Conservation (phyloP, 768 basidiomycete genomes). For the Piloderma croceum region DNA sequence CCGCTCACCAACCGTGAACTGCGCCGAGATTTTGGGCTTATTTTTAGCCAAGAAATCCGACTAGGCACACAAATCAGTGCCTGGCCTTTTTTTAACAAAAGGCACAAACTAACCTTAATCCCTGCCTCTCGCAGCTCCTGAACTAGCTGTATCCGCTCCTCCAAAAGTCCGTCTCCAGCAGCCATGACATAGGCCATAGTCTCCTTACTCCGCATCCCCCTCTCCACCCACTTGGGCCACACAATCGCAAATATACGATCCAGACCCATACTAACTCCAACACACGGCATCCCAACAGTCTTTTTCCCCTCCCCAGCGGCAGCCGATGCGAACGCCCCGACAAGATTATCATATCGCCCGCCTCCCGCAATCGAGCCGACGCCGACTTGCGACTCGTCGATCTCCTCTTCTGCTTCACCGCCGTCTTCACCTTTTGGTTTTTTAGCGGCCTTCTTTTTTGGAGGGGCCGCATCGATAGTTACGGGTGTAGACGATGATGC, state of each 20-base stretch:
- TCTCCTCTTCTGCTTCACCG: slow-evolving; percentile 77
- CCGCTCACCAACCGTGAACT: slow-evolving; percentile 86
- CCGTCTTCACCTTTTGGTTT: slow-evolving; percentile 31
- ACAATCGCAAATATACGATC: slow-evolving; percentile 90
- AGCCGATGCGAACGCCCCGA: slow-evolving; percentile 83
- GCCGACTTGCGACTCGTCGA: slow-evolving; percentile 90
- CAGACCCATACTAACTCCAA: slow-evolving; percentile 88
- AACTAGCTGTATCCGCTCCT: slow-evolving; percentile 77
- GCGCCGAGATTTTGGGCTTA: slow-evolving; percentile 82
- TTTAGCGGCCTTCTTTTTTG: slow-evolving; percentile 13
- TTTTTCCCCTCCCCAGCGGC: slow-evolving; percentile 74
- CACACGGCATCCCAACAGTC: slow-evolving; percentile 68
- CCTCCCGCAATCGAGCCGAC: slow-evolving; percentile 99
- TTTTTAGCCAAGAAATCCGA: slow-evolving; percentile 89
- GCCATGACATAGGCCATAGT: slow-evolving; percentile 94
- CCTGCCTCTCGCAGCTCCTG: slow-evolving; percentile 79
- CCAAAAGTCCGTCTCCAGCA: slow-evolving; percentile 82
- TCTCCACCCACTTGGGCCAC: slow-evolving; percentile 81
- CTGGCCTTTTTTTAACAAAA: no score
- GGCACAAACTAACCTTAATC: slow-evolving; percentile 70
- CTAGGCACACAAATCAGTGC: slow-evolving; percentile 32
- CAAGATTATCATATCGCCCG: slow-evolving; percentile 93
- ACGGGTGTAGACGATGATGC: slow-evolving; percentile 31
- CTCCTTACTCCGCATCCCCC: slow-evolving; percentile 77
- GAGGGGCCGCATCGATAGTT: slow-evolving; percentile 20